Percentiles rank a stretch among this genome's conserved stretches.
Conservation (phyloP, 768 basidiomycete genomes). For the Tulasnella sp. region DNA sequence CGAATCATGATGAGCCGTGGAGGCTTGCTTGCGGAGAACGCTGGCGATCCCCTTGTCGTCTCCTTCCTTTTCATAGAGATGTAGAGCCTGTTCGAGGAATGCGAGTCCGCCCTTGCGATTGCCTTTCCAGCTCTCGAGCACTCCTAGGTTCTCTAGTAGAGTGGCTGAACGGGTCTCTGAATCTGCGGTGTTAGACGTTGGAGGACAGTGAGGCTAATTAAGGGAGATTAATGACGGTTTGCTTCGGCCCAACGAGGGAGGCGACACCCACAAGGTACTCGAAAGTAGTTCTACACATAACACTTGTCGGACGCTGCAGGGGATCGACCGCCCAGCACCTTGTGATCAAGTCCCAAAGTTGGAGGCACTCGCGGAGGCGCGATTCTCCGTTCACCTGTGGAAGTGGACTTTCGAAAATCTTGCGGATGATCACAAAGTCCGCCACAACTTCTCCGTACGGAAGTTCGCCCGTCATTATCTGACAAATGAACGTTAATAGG, state of each 20-base stretch:
- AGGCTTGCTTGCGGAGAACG: background rate
- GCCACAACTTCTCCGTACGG: background rate
- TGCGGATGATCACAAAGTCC: background rate
- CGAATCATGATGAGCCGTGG: background rate
- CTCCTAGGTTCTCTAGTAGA: too few species aligned
- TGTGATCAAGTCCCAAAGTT: background rate
- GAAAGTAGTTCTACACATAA: background rate
- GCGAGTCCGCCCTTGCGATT: background rate
- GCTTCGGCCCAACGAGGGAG: too few species aligned
- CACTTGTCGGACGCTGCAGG: background rate
- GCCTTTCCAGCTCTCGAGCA: too few species aligned
- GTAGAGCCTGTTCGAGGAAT: background rate
- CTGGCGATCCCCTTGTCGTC: background rate
- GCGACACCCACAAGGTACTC: too few species aligned
- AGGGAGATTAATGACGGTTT: too few species aligned
- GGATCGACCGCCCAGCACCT: background rate
- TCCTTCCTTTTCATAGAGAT: background rate
- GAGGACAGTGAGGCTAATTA: background rate
- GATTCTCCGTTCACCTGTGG: background rate
- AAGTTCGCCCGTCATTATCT: background rate
- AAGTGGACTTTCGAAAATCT: background rate
- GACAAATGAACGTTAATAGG: too few species aligned
- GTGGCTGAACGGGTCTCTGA: too few species aligned
- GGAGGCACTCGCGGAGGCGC: background rate
- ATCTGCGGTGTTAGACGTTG: background rate